Conservation (phyloP, 768 basidiomycete species). For the Pisolithus tinctorius region DNA sequence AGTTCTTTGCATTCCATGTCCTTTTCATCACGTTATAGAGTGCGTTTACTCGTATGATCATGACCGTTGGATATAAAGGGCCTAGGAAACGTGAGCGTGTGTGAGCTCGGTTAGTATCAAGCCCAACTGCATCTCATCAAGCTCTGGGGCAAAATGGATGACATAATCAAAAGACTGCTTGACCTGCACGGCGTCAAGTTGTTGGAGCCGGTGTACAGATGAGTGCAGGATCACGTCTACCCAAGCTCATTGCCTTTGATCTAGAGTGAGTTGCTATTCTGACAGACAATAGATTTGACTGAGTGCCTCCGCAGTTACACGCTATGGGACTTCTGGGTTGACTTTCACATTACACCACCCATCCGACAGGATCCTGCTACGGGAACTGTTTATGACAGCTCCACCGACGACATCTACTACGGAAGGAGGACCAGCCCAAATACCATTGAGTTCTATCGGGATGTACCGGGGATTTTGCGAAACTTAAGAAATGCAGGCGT, state of each 20-base stretch:
- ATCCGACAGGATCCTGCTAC: constrained; percentile 36
- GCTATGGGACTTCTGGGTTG: constrained; percentile 84
- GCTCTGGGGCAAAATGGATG: not conserved
- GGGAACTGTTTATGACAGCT: constrained; percentile 20
- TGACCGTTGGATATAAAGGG: too few species aligned
- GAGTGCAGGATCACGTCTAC: constrained; percentile 27
- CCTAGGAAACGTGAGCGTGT: too few species aligned
- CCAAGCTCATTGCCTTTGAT: constrained; percentile 73
- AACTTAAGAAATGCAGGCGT: constrained; percentile 43
- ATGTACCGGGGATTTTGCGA: constrained; percentile 71
- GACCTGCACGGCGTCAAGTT: too few species aligned
- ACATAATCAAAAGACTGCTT: too few species aligned
- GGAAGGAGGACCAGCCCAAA: constrained; percentile 2
- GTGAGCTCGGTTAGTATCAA: too few species aligned
- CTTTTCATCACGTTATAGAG: too few species aligned
- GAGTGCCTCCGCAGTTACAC: constrained; percentile 54
- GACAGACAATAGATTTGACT: not conserved
- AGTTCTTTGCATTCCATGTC: too few species aligned
- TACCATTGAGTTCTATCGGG: constrained; percentile 62
- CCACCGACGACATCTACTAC: not conserved
- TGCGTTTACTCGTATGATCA: too few species aligned
- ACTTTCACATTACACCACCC: constrained; percentile 63
- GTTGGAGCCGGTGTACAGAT: not conserved
- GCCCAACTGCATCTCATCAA: too few species aligned
- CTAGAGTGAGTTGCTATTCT: constrained; percentile 51